phyloP scores from a whole-genome alignment of 257 asterid species.

The Orobanche coerulescens region DNA sequence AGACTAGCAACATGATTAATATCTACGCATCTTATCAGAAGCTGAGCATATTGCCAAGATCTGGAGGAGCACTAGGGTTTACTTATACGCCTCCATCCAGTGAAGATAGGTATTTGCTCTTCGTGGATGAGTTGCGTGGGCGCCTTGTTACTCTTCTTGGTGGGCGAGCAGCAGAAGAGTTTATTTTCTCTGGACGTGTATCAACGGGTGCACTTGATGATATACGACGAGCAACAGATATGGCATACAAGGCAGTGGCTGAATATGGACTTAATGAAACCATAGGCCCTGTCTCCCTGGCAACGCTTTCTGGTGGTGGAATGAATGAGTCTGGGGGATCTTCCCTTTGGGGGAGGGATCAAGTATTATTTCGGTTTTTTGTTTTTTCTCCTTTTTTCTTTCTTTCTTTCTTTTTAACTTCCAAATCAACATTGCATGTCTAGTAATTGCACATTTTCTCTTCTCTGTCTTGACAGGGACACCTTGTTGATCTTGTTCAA shows the following conservation, averaged over 20 bases:
- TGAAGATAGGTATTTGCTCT: slow-evolving; percentile 95
- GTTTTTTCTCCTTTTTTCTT: slow-evolving; percentile 5
- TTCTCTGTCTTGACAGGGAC: slow-evolving; percentile 50
- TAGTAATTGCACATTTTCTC: slow-evolving; percentile 16
- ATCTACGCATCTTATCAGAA: slow-evolving; percentile 39
- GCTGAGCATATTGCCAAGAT: slow-evolving; percentile 96
- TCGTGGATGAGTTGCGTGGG: slow-evolving; percentile 93
- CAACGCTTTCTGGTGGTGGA: slow-evolving; percentile 91
- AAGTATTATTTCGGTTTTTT: slow-evolving; percentile 38
- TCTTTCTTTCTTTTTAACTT: slow-evolving; percentile 5
- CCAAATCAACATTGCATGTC: background rate
- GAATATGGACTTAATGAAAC: slow-evolving; percentile 86
- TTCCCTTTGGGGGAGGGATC: slow-evolving; percentile 81
- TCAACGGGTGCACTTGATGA: slow-evolving; percentile 99
- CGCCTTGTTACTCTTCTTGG: slow-evolving; percentile 97
- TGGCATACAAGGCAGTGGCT: slow-evolving; percentile 99
- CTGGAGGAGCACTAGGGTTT: slow-evolving; percentile 97
- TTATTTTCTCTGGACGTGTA: slow-evolving; percentile 88
- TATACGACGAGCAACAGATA: slow-evolving; percentile 91
- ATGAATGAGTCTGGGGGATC: slow-evolving; percentile 86
- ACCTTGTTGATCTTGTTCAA: slow-evolving; percentile 92
- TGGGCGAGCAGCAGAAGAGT: slow-evolving; percentile 99
- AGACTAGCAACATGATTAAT: slow-evolving; percentile 12
- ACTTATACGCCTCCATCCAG: slow-evolving; percentile 84
- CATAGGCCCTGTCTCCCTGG: slow-evolving; percentile 82